Percentiles rank a stretch among this genome's conserved stretches.
Conservation (phyloP, 495 filamentous ascomycete genomes). For the Pyrenula massariospora region DNA sequence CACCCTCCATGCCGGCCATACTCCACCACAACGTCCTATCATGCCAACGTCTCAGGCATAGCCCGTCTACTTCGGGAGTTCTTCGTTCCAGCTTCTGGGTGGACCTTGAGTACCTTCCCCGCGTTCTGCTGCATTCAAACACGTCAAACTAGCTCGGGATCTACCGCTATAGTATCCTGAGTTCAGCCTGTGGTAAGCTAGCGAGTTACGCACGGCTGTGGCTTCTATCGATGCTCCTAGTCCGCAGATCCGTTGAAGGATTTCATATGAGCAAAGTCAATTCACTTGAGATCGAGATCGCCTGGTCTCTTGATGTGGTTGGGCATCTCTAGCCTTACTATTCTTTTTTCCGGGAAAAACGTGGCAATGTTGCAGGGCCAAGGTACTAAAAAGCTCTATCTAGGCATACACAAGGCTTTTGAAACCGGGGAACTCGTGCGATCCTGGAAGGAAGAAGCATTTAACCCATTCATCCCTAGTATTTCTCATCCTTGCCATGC, state of each 20-base stretch:
- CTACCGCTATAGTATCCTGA: neutral
- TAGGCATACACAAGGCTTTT: neutral
- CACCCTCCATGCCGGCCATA: neutral
- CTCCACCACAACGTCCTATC: neutral
- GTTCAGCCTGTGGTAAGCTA: neutral
- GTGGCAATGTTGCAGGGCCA: neutral
- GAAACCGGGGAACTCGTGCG: neutral
- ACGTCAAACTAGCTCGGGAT: neutral
- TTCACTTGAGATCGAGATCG: neutral
- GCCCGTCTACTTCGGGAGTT: neutral
- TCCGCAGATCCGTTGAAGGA: neutral
- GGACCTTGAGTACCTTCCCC: neutral
- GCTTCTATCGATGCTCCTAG: neutral
- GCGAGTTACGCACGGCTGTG: neutral
- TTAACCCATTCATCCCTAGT: neutral
- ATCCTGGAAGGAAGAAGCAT: neutral
- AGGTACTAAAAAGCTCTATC: neutral
- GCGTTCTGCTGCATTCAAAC: neutral
- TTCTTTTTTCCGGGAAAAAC: neutral
- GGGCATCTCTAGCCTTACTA: neutral
- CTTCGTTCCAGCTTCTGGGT: neutral
- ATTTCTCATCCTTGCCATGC: neutral
- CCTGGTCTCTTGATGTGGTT: neutral
- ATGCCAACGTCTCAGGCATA: neutral
- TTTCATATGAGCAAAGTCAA: neutral